Evolutionary conservation across 139 green algal species (phyloP).

Genomic region (Asterochloris sp.): DNA sequence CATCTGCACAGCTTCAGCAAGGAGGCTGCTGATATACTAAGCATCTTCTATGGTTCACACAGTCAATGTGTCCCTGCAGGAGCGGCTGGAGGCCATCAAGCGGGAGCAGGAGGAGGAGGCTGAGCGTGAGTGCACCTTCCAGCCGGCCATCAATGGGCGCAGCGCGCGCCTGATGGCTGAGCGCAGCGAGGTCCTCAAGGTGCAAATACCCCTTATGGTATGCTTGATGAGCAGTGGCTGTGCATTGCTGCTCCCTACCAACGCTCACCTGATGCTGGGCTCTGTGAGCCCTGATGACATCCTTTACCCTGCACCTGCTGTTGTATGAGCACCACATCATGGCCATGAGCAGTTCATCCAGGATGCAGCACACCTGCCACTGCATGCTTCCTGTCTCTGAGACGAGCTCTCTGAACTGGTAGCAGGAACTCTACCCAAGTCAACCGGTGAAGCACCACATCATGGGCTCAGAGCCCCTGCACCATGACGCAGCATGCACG

Average conservation of each 20-base stretch:
- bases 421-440: too few species aligned
- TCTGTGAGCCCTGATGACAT: too few species aligned
- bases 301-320: too few species aligned
- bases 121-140: conserved; percentile 66
- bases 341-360: conserved; percentile 70
- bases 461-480: too few species aligned
- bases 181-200: conserved; percentile 50
- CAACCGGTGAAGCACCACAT: too few species aligned
- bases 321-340: conserved; percentile 31
- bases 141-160: conserved; percentile 55
- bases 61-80: background rate
- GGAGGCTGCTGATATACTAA: too few species aligned
- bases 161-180: conserved; percentile 59
- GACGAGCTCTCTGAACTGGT: too few species aligned
- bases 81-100: conserved; percentile 41
- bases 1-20: too few species aligned
- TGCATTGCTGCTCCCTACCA: background rate
- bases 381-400: too few species aligned
- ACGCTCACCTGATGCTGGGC: background rate
- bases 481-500: too few species aligned
- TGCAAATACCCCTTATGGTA: background rate
- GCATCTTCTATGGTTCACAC: too few species aligned
- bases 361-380: conserved; percentile 46
- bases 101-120: conserved; percentile 40
- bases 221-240: background rate